These are phyloP conservation scores for Pseudogymnoascus sp. DNA, from an alignment of 2,329 filamentous ascomycete genomes.

Conservation along the genomic window DNA sequence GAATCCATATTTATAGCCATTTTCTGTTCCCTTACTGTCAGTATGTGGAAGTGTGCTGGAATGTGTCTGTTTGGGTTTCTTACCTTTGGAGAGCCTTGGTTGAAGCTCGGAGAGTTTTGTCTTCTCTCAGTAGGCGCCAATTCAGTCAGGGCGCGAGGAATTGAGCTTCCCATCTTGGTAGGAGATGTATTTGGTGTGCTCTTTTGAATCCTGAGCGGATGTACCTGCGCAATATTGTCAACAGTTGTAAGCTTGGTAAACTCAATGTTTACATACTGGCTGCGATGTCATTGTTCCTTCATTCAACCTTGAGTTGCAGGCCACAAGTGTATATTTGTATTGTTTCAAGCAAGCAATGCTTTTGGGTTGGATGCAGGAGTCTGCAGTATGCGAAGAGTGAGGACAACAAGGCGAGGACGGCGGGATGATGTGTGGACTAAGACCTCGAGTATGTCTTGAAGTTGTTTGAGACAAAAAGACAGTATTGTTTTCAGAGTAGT, in stretches of 20 bases:
- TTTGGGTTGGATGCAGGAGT: not conserved
- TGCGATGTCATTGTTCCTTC: constrained; percentile 12
- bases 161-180: constrained; percentile 45
- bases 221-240: constrained; percentile 44
- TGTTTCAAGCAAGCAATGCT: not conserved
- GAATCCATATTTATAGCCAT: constrained; percentile 63
- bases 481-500: not conserved
- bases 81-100: constrained; percentile 62
- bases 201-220: constrained; percentile 75
- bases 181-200: constrained; percentile 52
- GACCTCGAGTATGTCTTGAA: constrained; percentile 6
- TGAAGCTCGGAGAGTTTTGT: constrained; percentile 89
- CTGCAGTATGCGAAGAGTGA: constrained; percentile 5
- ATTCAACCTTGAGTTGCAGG: not conserved
- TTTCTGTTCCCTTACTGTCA: constrained; percentile 43
- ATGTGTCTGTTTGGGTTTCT: constrained; percentile 21
- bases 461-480: constrained; percentile 5
- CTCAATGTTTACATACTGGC: constrained; percentile 8
- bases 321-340: constrained; percentile 4
- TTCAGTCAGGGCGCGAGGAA: constrained; percentile 75
- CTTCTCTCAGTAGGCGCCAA: constrained; percentile 78
- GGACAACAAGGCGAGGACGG: constrained; percentile 3
- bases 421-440: not conserved
- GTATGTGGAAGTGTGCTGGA: not conserved
- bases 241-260: not conserved